These are phyloP conservation scores for Mycosphaerelloides madeirae DNA, from an alignment of 2,329 filamentous ascomycete species.

Conservation along the genomic window DNA sequence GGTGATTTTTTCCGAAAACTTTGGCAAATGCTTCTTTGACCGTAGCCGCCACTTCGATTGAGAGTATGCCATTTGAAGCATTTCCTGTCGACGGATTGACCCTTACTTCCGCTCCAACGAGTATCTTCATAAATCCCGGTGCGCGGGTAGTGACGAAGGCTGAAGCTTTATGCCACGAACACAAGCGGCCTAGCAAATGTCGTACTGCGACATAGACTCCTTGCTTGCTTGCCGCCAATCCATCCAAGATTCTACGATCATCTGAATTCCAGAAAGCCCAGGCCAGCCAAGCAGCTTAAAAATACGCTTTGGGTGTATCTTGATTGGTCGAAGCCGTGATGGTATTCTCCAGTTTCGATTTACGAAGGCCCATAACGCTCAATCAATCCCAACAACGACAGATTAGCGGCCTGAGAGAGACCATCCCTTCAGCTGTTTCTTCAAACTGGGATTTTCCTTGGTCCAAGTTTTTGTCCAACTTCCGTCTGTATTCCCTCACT, in stretches of 20 bases:
- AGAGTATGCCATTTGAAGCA: neutral
- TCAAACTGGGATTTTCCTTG: neutral
- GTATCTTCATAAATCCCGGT: neutral
- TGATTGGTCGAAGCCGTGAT: no score
- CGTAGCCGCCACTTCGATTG: neutral
- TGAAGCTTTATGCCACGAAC: neutral
- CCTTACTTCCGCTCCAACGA: neutral
- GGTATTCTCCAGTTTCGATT: no score
- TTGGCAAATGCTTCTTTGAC: neutral
- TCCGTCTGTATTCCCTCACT: no score
- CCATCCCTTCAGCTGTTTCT: no score
- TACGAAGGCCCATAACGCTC: no score
- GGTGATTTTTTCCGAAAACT: neutral
- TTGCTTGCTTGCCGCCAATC: neutral
- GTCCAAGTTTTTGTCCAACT: no score
- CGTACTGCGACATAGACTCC: neutral
- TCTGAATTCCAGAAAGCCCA: neutral
- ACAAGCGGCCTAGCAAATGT: conserved; percentile 1
- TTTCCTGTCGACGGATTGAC: neutral
- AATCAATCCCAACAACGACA: neutral
- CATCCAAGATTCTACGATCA: neutral
- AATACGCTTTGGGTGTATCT: neutral
- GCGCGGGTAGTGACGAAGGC: neutral
- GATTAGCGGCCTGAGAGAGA: no score
- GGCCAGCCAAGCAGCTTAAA: neutral